A percentile compares a stretch with the other conserved stretches of the same genome.
phyloP scores from a whole-genome alignment of 75 land plant species.

The Ceratopteris richardii region DNA sequence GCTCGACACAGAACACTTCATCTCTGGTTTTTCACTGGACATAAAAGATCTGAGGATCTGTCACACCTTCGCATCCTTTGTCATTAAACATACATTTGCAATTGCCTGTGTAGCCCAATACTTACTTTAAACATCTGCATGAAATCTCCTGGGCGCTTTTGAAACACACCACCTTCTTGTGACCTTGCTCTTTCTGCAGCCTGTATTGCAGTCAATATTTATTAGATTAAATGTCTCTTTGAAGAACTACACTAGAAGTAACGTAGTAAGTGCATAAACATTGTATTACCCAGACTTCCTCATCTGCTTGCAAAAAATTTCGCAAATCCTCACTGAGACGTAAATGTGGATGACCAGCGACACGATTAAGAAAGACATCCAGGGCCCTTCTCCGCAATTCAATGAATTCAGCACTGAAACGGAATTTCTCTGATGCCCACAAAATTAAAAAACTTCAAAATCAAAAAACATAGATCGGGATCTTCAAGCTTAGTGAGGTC shows the following conservation, averaged over 20 bases:
- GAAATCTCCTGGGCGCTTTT: conserved; percentile 83
- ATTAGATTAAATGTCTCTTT: too few relatives aligned
- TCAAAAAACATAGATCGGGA: background rate
- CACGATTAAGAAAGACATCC: conserved; percentile 76
- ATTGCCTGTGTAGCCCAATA: background rate
- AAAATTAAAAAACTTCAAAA: background rate
- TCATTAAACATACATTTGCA: too few relatives aligned
- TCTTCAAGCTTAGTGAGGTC: conserved; percentile 4
- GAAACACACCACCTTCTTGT: conserved; percentile 66
- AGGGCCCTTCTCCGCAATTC: conserved; percentile 83
- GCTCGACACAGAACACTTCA: too few relatives aligned
- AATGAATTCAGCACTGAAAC: conserved; percentile 95
- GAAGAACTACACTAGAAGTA: too few relatives aligned
- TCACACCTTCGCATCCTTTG: too few relatives aligned
- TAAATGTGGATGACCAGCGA: conserved; percentile 75
- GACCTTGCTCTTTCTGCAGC: conserved; percentile 74
- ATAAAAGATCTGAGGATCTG: too few relatives aligned
- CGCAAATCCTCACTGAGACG: conserved; percentile 80
- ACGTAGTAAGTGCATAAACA: background rate
- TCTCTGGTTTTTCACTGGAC: too few relatives aligned
- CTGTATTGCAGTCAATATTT: too few relatives aligned
- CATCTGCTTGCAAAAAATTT: conserved; percentile 84
- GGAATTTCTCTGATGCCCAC: conserved; percentile 63
- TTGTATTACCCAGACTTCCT: conserved; percentile 66
- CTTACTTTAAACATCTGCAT: conserved; percentile 93